Evolutionary conservation across 2,329 filamentous ascomycete genomes (phyloP).

Genomic region (Corinectria fuckeliana): DNA sequence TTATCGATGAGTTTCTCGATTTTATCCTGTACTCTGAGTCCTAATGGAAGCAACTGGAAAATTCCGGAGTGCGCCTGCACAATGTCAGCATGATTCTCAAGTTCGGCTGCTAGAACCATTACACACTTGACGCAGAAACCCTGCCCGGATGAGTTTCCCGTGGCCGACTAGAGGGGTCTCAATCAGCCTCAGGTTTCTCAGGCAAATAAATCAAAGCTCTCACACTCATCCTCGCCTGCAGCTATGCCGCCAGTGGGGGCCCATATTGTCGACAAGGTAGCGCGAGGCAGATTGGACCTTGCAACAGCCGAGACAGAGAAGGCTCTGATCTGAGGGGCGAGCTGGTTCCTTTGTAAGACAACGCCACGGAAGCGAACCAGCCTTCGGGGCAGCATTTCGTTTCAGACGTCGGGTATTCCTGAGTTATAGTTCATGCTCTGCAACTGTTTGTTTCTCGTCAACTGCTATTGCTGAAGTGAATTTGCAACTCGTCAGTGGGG

Average conservation of each 20-base stretch:
- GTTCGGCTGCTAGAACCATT: neutral
- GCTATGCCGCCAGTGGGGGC: slow-evolving; percentile 75
- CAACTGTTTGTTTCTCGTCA: neutral
- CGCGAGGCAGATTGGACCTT: slow-evolving; percentile 46
- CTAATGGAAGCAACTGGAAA: slow-evolving; percentile 90
- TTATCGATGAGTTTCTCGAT: slow-evolving; percentile 85
- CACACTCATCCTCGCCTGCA: slow-evolving; percentile 61
- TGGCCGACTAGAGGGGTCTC: slow-evolving; percentile 60
- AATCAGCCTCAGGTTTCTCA: slow-evolving; percentile 28
- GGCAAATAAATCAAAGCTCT: slow-evolving; percentile 1
- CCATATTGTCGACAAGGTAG: slow-evolving; percentile 75
- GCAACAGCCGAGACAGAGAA: slow-evolving; percentile 31
- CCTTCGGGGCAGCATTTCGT: slow-evolving; percentile 27
- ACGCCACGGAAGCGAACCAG: slow-evolving; percentile 19
- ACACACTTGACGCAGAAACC: slow-evolving; percentile 74
- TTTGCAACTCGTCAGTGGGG: neutral
- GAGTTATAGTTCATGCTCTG: neutral
- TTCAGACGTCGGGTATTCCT: neutral
- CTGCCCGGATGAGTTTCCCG: slow-evolving; percentile 71
- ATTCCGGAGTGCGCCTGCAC: slow-evolving; percentile 81
- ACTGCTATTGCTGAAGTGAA: neutral
- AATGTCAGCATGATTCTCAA: neutral
- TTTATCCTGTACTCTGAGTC: slow-evolving; percentile 86
- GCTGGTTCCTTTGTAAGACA: slow-evolving; percentile 10
- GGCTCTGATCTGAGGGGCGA: slow-evolving; percentile 25